Evolutionary conservation across 306 rosid species (phyloP), one percentile per base, ranked within the genome.

Genomic region (Herpetospermum pedunculosum): DNA sequence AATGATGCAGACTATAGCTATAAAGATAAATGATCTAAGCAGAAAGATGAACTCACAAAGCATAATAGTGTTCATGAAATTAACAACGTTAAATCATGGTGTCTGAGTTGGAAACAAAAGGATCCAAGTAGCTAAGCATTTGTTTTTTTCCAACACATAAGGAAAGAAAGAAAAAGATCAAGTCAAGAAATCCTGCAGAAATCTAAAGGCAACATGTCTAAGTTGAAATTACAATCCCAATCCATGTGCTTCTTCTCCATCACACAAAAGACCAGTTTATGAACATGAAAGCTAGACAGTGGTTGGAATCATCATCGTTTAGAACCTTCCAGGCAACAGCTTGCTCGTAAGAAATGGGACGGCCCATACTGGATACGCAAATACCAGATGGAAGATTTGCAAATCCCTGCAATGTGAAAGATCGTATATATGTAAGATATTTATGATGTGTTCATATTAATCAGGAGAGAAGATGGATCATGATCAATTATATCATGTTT

Each of bases 301-400:
- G 99, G 80, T 91, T 91, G 62, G 97, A 85, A 59, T 91, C 96
- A 15, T 95, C 96, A 7, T 95, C 97, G 32, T 85, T 80, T 0
- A 91, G 88, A 76, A 95, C 97, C 84, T 95, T 95, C 99, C 99
- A 95, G 1, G 96, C 94, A 28, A 89, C 70, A 13, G 96, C 96
- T 53, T 88, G 99, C 57, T 95, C 99, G 43, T 91, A 95, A 0
- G 99, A 88, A 28, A 91, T 90, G 2, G 96, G 86, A 40, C 97
- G 81, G 1, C 96, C 96, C 99, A 95, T 95, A 62, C 97, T 91
- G 2, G 99, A 95, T 16, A 80, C 77, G 52, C 99, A 91, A 67
- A 95, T 81, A 21, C 99, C 97, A 2, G 84, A 86, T 0, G 97
- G 97, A 52, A 95, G 88, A 84, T 87, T 83, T 2, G 96, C 80